A percentile compares a stretch with the other conserved stretches of the same genome.
Evolutionary conservation across 2,329 filamentous ascomycete species (phyloP).

Genomic region (Madurella mycetomatis): DNA sequence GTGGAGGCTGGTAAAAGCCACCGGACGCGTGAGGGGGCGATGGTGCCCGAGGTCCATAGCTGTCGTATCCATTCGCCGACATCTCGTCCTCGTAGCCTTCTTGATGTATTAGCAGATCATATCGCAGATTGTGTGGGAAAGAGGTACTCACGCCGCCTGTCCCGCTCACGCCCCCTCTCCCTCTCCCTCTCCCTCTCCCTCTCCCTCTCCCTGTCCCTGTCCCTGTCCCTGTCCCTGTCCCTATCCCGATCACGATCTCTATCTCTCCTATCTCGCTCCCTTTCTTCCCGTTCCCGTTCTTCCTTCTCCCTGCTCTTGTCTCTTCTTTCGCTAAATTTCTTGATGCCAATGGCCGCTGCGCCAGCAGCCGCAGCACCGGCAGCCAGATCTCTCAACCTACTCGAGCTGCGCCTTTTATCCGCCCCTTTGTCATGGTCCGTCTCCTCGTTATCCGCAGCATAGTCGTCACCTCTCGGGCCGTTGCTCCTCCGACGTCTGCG

Average conservation of each 20-base stretch:
- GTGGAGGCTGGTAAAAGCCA: conserved; percentile 39
- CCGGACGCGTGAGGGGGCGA: conserved; percentile 50
- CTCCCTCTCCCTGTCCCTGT: conserved; percentile 30
- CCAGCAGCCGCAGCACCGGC: conserved; percentile 52
- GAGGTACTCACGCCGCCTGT: conserved; percentile 33
- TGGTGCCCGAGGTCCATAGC: conserved; percentile 34
- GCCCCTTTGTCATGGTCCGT: conserved; percentile 26
- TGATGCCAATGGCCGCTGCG: conserved; percentile 59
- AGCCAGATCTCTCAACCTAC: conserved; percentile 51
- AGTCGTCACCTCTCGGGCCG: conserved; percentile 25
- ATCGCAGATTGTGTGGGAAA: background rate
- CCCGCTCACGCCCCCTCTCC: conserved; percentile 27
- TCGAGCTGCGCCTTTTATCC: conserved; percentile 49
- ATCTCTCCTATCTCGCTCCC: conserved; percentile 33
- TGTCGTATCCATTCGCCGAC: conserved; percentile 34
- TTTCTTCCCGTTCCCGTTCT: conserved; percentile 25
- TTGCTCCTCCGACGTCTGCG: conserved; percentile 37
- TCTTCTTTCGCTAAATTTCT: conserved; percentile 50
- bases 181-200: conserved; percentile 26
- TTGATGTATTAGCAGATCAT: conserved; percentile 13
- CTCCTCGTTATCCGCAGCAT: conserved; percentile 23
- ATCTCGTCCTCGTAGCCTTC: conserved; percentile 37
- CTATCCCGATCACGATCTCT: conserved; percentile 23
- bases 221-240: conserved; percentile 21
- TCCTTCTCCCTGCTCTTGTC: conserved; percentile 29